phyloP scores from a whole-genome alignment of 164 flowering plant genomes.

The Houttuynia cordata region DNA sequence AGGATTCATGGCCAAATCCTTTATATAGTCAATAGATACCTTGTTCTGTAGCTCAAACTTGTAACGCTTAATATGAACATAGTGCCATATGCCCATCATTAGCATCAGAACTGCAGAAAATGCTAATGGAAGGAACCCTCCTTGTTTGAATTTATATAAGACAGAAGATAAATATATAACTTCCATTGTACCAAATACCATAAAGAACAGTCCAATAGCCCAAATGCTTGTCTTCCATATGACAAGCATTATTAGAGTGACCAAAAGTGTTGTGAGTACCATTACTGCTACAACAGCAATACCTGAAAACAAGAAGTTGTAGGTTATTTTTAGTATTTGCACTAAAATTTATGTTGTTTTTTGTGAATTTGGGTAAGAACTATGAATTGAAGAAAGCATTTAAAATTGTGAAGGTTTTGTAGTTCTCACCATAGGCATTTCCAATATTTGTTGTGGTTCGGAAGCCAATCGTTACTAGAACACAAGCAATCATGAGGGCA shows the following conservation, averaged over 20 bases:
- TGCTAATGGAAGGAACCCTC: constrained; percentile 58
- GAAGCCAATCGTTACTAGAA: constrained; percentile 38
- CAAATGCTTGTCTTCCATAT: constrained; percentile 54
- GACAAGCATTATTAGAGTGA: constrained; percentile 49
- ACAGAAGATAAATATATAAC: constrained; percentile 35
- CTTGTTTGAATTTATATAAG: constrained; percentile 41
- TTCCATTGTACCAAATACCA: constrained; percentile 24
- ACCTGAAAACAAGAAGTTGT: constrained; percentile 25
- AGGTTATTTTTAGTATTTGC: too few relatives aligned
- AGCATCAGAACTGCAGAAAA: constrained; percentile 36
- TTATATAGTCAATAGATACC: constrained; percentile 32
- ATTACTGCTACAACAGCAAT: constrained; percentile 66
- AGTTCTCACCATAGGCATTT: constrained; percentile 43
- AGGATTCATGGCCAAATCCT: constrained; percentile 25
- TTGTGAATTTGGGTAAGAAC: too few relatives aligned
- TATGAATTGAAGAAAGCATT: background rate
- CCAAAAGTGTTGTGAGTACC: constrained; percentile 50
- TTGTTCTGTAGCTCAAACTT: constrained; percentile 53
- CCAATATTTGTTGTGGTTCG: constrained; percentile 43
- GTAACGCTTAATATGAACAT: constrained; percentile 38
- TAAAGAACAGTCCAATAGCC: constrained; percentile 28
- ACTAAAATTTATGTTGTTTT: too few relatives aligned
- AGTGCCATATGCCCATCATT: constrained; percentile 61
- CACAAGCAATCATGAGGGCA: constrained; percentile 47
- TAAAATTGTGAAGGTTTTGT: background rate